A percentile compares a stretch with the other conserved stretches of the same genome.
Evolutionary conservation across 176 grass and related monocot species (phyloP).

Genomic region (Saccharum officinarum): DNA sequence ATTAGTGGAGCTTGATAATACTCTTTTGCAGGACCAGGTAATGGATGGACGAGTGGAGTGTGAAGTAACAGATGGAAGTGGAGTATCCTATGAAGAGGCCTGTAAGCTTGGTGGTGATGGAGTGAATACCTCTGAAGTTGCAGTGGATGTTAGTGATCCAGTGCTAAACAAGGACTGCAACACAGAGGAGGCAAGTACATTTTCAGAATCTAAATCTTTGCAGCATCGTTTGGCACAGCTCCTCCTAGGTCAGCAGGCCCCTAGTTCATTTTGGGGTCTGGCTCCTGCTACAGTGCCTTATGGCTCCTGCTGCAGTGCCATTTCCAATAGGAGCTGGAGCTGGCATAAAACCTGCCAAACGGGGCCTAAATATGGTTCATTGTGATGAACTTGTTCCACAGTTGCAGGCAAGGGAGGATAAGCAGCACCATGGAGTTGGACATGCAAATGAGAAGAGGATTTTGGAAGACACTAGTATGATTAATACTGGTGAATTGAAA

Average conservation of each 20-base stretch:
- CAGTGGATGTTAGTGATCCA: constrained; percentile 17
- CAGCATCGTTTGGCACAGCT: neutral
- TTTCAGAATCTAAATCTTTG: neutral
- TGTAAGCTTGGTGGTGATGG: constrained; percentile 7
- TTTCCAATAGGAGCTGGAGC: neutral
- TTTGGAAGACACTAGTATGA: constrained; percentile 25
- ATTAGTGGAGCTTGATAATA: constrained; percentile 25
- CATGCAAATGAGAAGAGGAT: constrained; percentile 10
- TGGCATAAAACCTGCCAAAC: neutral
- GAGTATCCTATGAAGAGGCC: constrained; percentile 14
- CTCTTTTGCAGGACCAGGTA: constrained; percentile 25
- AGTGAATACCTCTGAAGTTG: neutral
- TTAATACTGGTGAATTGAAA: constrained; percentile 20
- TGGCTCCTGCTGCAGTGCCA: neutral
- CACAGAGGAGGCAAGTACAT: constrained; percentile 31
- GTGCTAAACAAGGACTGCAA: constrained; percentile 9
- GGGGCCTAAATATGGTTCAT: neutral
- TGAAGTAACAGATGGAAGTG: constrained; percentile 28
- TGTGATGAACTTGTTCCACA: constrained; percentile 28
- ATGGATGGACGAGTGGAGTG: constrained; percentile 5
- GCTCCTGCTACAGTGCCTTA: neutral
- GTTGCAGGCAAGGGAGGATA: constrained; percentile 29
- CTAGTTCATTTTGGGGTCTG: neutral
- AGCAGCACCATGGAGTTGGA: constrained; percentile 21
- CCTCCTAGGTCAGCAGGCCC: neutral